Percentiles rank a stretch among this genome's conserved stretches.
Evolutionary conservation across 163 green algal genomes (phyloP).

Genomic region (Chlamydomonas reinhardtii): DNA sequence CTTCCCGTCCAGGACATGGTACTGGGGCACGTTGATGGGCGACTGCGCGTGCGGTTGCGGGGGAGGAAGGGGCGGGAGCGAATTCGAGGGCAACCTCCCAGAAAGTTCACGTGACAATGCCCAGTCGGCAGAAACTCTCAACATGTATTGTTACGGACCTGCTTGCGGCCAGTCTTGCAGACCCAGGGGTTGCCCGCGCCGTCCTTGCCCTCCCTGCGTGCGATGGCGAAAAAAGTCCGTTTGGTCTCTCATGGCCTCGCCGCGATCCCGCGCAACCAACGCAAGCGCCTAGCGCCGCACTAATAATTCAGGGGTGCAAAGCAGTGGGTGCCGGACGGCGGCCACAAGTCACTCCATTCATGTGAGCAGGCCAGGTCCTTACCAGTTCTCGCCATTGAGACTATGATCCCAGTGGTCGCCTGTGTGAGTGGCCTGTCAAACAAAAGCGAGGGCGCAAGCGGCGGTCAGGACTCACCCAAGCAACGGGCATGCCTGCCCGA

Average conservation of each 20-base stretch:
- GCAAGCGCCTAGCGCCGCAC: no score
- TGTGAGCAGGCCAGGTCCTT: not conserved
- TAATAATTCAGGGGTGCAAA: not conserved
- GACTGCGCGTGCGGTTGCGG: not conserved
- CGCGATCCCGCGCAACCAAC: not conserved
- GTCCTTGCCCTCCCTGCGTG: conserved; percentile 13
- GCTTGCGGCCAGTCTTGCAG: conserved; percentile 6
- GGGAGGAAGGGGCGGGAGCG: no score
- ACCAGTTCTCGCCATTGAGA: conserved; percentile 29
- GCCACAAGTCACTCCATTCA: not conserved
- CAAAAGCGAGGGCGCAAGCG: not conserved
- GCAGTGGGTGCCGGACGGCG: no score
- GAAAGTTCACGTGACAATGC: no score
- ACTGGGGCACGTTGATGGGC: conserved; percentile 20
- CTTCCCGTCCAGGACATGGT: not conserved
- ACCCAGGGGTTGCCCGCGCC: conserved; percentile 20
- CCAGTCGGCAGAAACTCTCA: no score
- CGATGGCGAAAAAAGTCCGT: not conserved
- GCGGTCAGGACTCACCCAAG: not conserved
- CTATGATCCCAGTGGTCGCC: conserved; percentile 28
- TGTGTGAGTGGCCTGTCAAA: not conserved
- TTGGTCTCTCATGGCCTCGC: not conserved
- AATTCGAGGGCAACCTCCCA: no score
- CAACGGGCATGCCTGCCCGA: not conserved
- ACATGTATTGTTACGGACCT: no score